Percentiles rank a stretch among this genome's conserved stretches.
Evolutionary conservation across 2,329 filamentous ascomycete species (phyloP).

Genomic region (Fusarium buharicum): DNA sequence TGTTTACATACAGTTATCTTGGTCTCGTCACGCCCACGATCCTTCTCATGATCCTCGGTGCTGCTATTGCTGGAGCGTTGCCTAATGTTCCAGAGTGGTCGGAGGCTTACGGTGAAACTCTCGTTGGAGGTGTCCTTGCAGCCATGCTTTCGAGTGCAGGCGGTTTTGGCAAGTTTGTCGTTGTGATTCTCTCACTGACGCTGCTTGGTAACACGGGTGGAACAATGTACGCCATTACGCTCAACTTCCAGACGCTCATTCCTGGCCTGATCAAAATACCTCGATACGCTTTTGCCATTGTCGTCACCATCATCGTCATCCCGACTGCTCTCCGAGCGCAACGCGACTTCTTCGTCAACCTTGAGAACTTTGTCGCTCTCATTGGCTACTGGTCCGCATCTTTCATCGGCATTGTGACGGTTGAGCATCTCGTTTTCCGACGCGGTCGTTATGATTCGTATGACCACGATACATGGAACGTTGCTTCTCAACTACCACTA

Average conservation of each 20-base stretch:
- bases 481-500: constrained; percentile 56
- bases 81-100: constrained; percentile 64
- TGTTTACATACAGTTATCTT: constrained; percentile 67
- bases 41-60: constrained; percentile 70
- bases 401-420: constrained; percentile 61
- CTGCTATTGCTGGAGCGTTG: constrained; percentile 71
- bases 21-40: constrained; percentile 66
- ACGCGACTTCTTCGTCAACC: constrained; percentile 65
- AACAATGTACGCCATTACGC: constrained; percentile 70
- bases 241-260: constrained; percentile 72
- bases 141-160: constrained; percentile 68
- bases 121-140: constrained; percentile 67
- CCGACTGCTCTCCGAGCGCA: constrained; percentile 67
- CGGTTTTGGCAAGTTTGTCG: constrained; percentile 70
- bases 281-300: constrained; percentile 66
- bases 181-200: constrained; percentile 67
- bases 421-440: constrained; percentile 62
- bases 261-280: constrained; percentile 66
- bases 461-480: constrained; percentile 60
- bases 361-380: constrained; percentile 66
- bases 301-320: constrained; percentile 69
- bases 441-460: constrained; percentile 56
- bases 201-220: constrained; percentile 69
- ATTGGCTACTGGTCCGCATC: constrained; percentile 69
- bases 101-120: constrained; percentile 62